phyloP scores from a whole-genome alignment of 106 monocot species.

The Dendrobium nobile region DNA sequence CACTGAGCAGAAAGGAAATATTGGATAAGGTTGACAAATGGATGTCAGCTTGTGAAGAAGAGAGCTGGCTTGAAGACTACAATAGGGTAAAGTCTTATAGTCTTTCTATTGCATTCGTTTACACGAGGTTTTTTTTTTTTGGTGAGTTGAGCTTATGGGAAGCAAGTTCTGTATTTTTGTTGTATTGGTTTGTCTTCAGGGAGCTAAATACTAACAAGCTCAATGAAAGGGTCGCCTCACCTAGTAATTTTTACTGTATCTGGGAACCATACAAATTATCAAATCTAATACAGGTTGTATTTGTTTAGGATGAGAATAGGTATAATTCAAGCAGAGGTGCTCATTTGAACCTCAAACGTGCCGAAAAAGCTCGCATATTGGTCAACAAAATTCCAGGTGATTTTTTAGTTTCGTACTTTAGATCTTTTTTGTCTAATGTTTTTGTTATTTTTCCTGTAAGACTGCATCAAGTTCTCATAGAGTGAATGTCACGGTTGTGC shows the following conservation, averaged over 20 bases:
- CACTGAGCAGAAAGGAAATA: constrained; percentile 90
- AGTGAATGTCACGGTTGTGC: not conserved
- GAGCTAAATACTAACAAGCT: not conserved
- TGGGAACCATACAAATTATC: not conserved
- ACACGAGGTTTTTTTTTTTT: not conserved
- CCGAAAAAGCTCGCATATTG: constrained; percentile 73
- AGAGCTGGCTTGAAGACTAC: constrained; percentile 99
- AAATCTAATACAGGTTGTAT: not conserved
- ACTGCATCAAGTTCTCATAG: not conserved
- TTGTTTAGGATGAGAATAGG: constrained; percentile 68
- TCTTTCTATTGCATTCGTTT: not conserved
- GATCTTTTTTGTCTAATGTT: not conserved
- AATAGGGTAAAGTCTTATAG: constrained; percentile 43
- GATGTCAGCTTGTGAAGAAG: constrained; percentile 99
- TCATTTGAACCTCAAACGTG: constrained; percentile 71
- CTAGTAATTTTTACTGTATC: not conserved
- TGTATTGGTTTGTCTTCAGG: no score
- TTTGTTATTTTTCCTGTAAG: not conserved
- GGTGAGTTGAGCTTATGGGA: not conserved
- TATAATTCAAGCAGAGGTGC: constrained; percentile 80
- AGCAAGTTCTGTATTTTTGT: not conserved
- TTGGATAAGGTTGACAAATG: constrained; percentile 94
- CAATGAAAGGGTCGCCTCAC: not conserved
- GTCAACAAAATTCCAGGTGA: constrained; percentile 77
- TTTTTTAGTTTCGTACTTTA: not conserved